Percentiles rank a stretch among this genome's conserved stretches.
Conservation (phyloP, 2,329 filamentous ascomycete genomes). For the Laburnicola sp. region DNA sequence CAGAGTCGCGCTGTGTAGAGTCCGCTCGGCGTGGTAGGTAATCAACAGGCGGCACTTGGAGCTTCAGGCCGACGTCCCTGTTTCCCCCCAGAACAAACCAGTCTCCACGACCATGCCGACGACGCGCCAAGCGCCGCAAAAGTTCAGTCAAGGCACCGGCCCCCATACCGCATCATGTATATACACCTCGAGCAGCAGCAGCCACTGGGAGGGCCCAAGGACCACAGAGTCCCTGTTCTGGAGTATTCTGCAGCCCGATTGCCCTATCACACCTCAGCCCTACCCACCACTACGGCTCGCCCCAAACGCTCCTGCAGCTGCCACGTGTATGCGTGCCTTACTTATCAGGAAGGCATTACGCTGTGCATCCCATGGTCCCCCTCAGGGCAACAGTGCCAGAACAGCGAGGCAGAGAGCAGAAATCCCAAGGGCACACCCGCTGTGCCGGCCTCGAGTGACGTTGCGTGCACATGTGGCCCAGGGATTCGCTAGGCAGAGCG, state of each 20-base stretch:
- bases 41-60: not conserved
- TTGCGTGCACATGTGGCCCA: not conserved
- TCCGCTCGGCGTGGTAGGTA: not conserved
- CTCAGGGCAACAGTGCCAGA: not conserved
- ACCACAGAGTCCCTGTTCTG: constrained; percentile 9
- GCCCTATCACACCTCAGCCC: constrained; percentile 21
- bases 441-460: constrained; percentile 12
- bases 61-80: not conserved
- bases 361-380: not conserved
- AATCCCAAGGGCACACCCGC: not conserved
- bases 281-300: constrained; percentile 33
- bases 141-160: not conserved
- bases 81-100: too few relatives aligned
- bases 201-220: constrained; percentile 1
- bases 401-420: not conserved
- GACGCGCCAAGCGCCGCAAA: constrained; percentile 1
- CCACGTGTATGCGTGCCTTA: constrained; percentile 35
- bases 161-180: not conserved
- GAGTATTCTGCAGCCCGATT: constrained; percentile 5
- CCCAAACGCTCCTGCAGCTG: constrained; percentile 33
- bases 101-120: not conserved
- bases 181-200: not conserved
- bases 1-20: not conserved
- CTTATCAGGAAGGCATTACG: constrained; percentile 9
- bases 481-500: constrained; percentile 17